Evolutionary conservation across 306 rosid species (phyloP).

Genomic region (Castanospermum australe): DNA sequence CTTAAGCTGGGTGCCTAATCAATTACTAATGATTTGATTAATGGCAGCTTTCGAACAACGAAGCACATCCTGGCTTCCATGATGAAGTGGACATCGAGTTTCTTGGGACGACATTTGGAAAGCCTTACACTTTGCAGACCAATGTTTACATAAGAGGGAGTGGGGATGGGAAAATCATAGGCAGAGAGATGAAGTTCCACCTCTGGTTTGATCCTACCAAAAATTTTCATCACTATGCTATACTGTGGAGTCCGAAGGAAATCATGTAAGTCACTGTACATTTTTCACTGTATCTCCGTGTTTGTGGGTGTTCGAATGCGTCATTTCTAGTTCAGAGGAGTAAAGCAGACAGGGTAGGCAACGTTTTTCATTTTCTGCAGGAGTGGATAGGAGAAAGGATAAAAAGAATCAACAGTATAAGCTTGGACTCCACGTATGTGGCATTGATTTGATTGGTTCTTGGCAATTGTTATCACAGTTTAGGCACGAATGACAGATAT

Average conservation of each 20-base stretch:
- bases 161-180: slow-evolving; percentile 84
- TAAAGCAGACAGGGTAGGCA: neutral
- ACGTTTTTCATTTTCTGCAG: slow-evolving; percentile 15
- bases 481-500: neutral
- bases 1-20: neutral
- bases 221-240: slow-evolving; percentile 87
- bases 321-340: neutral
- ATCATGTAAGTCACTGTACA: slow-evolving; percentile 57
- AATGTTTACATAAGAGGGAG: slow-evolving; percentile 94
- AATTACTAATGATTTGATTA: slow-evolving; percentile 6
- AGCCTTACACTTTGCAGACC: slow-evolving; percentile 91
- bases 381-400: slow-evolving; percentile 2
- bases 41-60: slow-evolving; percentile 85
- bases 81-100: slow-evolving; percentile 98
- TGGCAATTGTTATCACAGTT: neutral
- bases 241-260: slow-evolving; percentile 83
- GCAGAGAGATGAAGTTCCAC: slow-evolving; percentile 96
- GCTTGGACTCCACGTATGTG: slow-evolving; percentile 5
- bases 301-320: neutral
- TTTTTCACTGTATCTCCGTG: neutral
- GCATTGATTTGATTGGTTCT: slow-evolving; percentile 20
- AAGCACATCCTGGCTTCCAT: slow-evolving; percentile 95
- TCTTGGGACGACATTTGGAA: slow-evolving; percentile 94
- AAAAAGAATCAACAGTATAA: neutral
- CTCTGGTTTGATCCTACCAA: slow-evolving; percentile 94